A percentile compares a stretch with the other conserved stretches of the same genome.
Evolutionary conservation across 306 rosid genomes (phyloP).

Genomic region (Pueraria montana): DNA sequence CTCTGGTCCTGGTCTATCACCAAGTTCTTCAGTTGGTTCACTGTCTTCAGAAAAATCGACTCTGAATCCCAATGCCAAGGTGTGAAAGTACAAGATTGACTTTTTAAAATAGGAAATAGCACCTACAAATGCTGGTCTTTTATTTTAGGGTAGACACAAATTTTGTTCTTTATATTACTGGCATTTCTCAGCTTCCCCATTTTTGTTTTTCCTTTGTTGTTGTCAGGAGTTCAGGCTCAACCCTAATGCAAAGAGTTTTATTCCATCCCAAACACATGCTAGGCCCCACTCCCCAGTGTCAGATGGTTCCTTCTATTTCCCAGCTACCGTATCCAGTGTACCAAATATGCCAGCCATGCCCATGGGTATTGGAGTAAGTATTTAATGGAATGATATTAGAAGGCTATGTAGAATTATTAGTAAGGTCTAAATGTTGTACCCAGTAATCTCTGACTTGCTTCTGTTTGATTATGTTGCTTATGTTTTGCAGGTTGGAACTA

Average conservation of each 20-base stretch:
- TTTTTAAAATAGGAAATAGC: slow-evolving; percentile 20
- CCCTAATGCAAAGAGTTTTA: slow-evolving; percentile 93
- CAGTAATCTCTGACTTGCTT: slow-evolving; percentile 23
- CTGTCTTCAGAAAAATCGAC: slow-evolving; percentile 81
- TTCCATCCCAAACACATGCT: slow-evolving; percentile 77
- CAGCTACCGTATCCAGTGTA: slow-evolving; percentile 62
- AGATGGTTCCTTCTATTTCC: slow-evolving; percentile 86
- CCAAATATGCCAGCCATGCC: slow-evolving; percentile 85
- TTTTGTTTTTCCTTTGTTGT: slow-evolving; percentile 22
- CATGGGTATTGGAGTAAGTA: slow-evolving; percentile 89
- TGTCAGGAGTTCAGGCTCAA: slow-evolving; percentile 91
- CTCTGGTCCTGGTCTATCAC: slow-evolving; percentile 77
- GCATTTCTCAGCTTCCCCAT: slow-evolving; percentile 17
- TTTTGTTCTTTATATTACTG: slow-evolving; percentile 20
- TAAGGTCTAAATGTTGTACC: slow-evolving; percentile 11
- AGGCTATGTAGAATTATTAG: not conserved
- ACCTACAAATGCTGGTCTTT: slow-evolving; percentile 10
- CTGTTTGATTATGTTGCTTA: slow-evolving; percentile 41
- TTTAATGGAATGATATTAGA: slow-evolving; percentile 37
- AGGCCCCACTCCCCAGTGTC: slow-evolving; percentile 89
- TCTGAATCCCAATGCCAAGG: slow-evolving; percentile 95
- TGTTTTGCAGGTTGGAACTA: slow-evolving; percentile 75
- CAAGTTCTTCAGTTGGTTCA: slow-evolving; percentile 91
- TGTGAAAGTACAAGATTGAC: slow-evolving; percentile 44
- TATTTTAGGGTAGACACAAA: not conserved